phyloP scores from a whole-genome alignment of 768 basidiomycete species.

The Mrakia blollopis region DNA sequence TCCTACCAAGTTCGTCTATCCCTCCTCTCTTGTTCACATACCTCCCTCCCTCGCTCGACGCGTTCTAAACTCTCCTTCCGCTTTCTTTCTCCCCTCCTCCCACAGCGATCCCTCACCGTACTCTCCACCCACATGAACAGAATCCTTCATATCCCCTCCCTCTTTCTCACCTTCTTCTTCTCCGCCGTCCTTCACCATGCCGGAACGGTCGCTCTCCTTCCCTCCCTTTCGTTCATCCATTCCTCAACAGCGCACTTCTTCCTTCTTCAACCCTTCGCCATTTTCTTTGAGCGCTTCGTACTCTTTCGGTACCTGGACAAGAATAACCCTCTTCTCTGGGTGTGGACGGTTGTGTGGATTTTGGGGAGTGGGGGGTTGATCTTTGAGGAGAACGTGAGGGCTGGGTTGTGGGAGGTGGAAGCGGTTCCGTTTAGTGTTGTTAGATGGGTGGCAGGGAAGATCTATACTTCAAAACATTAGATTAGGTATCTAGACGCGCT shows the following conservation, averaged over 20 bases:
- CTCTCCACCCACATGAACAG: too few relatives aligned
- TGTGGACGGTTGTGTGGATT: neutral
- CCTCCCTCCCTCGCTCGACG: too few relatives aligned
- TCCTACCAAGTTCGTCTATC: too few relatives aligned
- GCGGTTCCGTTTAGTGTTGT: neutral
- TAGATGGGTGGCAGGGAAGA: neutral
- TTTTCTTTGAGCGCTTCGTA: neutral
- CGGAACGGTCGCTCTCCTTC: neutral
- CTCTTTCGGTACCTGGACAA: neutral
- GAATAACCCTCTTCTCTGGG: neutral
- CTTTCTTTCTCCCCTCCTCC: too few relatives aligned
- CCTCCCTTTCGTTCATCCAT: neutral
- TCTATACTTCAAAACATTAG: too few relatives aligned
- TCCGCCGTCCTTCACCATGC: neutral
- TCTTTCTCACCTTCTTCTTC: neutral
- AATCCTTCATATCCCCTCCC: neutral
- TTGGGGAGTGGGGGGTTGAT: neutral
- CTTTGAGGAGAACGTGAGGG: neutral
- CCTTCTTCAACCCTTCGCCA: neutral
- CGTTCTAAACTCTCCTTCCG: too few relatives aligned
- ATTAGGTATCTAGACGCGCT: too few relatives aligned
- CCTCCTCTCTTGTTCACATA: too few relatives aligned
- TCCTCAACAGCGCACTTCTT: neutral
- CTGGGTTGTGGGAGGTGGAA: neutral
- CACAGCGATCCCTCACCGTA: too few relatives aligned